Evolutionary conservation across 257 asterid genomes (phyloP).

Genomic region (Echium plantagineum): DNA sequence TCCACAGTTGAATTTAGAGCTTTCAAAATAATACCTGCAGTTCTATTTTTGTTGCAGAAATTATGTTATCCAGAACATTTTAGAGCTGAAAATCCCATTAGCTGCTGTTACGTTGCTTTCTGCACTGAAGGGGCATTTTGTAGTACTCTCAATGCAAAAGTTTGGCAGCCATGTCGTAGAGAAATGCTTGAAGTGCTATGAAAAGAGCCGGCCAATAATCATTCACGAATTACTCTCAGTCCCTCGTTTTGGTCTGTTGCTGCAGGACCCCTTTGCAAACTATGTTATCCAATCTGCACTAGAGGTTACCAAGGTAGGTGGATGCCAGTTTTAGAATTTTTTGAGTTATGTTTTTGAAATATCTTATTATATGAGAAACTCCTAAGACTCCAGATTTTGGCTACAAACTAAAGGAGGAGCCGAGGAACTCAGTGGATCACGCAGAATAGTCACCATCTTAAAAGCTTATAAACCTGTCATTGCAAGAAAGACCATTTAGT

Average conservation of each 20-base stretch:
- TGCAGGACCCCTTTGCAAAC: slow-evolving; percentile 38
- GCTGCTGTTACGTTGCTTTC: slow-evolving; percentile 20
- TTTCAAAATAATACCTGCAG: no score
- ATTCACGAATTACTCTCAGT: slow-evolving; percentile 20
- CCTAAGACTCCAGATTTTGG: no score
- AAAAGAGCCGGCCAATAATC: slow-evolving; percentile 19
- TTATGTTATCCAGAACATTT: slow-evolving; percentile 35
- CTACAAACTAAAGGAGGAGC: no score
- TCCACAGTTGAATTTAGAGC: no score
- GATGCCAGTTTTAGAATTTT: not conserved
- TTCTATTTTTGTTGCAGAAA: slow-evolving; percentile 19
- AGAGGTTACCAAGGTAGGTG: slow-evolving; percentile 24
- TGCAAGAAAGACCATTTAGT: no score
- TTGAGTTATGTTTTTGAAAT: not conserved
- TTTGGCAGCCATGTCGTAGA: slow-evolving; percentile 41
- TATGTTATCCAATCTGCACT: slow-evolving; percentile 40
- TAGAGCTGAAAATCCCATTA: slow-evolving; percentile 25
- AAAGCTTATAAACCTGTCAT: no score
- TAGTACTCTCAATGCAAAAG: slow-evolving; percentile 30
- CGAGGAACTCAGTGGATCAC: no score
- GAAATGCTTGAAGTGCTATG: slow-evolving; percentile 21
- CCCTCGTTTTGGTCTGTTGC: slow-evolving; percentile 22
- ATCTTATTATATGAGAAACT: not conserved
- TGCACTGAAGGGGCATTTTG: slow-evolving; percentile 26
- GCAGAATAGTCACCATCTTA: no score